Evolutionary conservation across 352 stramenopile genomes (phyloP), one percentile per base, ranked within the genome.

Genomic region (Pythium insidiosum): DNA sequence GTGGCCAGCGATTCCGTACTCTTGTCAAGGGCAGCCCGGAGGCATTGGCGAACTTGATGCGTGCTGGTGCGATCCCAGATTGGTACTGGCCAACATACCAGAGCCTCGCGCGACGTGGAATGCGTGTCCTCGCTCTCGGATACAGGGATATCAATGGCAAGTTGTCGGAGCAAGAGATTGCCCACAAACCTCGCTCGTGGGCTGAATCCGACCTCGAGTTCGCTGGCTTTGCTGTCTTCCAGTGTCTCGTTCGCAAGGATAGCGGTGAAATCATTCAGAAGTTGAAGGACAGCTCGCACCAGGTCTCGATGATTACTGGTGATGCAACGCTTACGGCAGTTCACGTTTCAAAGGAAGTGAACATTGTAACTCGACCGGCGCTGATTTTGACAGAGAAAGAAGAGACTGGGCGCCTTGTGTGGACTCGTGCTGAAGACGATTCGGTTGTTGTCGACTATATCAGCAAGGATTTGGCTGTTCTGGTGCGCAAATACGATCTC

Each of bases 221-320:
- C 68, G 91, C 80, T 34, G 97, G 96, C 16, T 98, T 99, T 58
- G 75, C 78, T 23, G 79, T 86, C 7, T 92, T 93, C 56, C 76
- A 91, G 49, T 95, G 80, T 29, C 61, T 92, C 13, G 95, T 98
- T 18, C 81, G 98, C 24, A 99, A 99, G 68, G 93, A 99, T 71
- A 98, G 95, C 38, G 76, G 67, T 18, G 65, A 92, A 5, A 96
- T 98, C 28, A 68, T 99, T 26, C 77, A 92, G 52, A 83, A 96
- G 46, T 62, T 99, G 26, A 75, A 81, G 41, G 78, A 82, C 20
- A 97, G 86, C 51, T 88, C 81, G 15, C 94, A 99, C 60, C 49
- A 75, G n/a, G 81, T 96, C 11, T 92, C 94, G 18, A 99, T 99
- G 93, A 99, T 99, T 56, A 99, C 97, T 11, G 97, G 97, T 43